Percentiles rank a stretch among this genome's conserved stretches.
phyloP scores from a whole-genome alignment of 164 flowering plant species.

The Magnolia officinalis region DNA sequence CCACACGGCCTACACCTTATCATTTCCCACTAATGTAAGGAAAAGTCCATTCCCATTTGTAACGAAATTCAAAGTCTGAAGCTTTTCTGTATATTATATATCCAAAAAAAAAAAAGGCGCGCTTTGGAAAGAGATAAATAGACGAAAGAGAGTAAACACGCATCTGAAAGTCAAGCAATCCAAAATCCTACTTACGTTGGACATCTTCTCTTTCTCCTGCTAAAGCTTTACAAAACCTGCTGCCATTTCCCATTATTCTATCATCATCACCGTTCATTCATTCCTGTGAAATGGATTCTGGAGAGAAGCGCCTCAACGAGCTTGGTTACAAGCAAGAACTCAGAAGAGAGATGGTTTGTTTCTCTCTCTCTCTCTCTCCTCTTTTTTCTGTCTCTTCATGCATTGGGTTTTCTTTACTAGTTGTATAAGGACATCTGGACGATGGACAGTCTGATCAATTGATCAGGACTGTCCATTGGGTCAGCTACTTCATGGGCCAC shows the following conservation, averaged over 20 bases:
- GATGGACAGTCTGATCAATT: too few species aligned
- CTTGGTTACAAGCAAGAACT: conserved; percentile 80
- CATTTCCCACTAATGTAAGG: neutral
- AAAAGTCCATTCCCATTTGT: neutral
- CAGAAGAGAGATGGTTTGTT: conserved; percentile 66
- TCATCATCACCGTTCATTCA: neutral
- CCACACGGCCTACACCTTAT: too few species aligned
- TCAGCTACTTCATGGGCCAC: too few species aligned
- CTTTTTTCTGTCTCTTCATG: neutral
- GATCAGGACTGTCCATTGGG: too few species aligned
- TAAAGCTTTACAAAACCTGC: neutral
- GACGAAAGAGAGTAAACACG: neutral
- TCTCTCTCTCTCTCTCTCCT: neutral
- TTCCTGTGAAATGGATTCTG: conserved; percentile 44
- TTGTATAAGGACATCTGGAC: too few species aligned
- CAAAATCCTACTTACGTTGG: neutral
- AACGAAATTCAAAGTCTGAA: neutral
- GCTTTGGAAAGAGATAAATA: too few species aligned
- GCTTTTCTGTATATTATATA: neutral
- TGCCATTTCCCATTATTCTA: neutral
- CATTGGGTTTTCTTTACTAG: neutral
- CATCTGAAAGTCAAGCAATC: neutral
- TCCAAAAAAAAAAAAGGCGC: too few species aligned
- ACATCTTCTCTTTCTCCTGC: neutral
- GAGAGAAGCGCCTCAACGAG: conserved; percentile 69